phyloP scores from a whole-genome alignment of 257 asterid genomes.

The Solanum pimpinellifolium region DNA sequence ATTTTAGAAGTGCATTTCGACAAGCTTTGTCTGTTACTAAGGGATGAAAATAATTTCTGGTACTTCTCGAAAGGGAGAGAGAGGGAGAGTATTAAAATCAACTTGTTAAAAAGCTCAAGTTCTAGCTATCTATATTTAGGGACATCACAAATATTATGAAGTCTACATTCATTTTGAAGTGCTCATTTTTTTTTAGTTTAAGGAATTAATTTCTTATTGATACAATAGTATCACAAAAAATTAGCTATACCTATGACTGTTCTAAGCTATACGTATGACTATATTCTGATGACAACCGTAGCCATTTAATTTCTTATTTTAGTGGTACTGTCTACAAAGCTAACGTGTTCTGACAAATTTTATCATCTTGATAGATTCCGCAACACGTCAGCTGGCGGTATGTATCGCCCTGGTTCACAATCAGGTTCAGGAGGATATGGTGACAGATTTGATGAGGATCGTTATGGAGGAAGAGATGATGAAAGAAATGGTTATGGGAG shows the following conservation, averaged over 20 bases:
- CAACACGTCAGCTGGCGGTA: constrained; percentile 48
- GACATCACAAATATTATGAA: neutral
- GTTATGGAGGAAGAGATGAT: constrained; percentile 71
- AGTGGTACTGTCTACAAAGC: neutral
- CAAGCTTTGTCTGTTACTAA: neutral
- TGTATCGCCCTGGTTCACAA: constrained; percentile 69
- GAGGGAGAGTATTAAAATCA: neutral
- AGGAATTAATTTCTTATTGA: neutral
- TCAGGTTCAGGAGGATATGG: constrained; percentile 55
- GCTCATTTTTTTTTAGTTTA: neutral
- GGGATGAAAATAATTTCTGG: neutral
- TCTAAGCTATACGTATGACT: neutral
- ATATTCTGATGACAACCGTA: neutral
- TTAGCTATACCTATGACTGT: neutral
- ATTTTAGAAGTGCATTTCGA: neutral
- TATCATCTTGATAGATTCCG: constrained; percentile 46
- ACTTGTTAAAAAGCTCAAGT: neutral
- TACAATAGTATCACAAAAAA: neutral
- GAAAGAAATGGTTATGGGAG: constrained; percentile 16
- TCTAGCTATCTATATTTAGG: neutral
- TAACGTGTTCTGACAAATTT: neutral
- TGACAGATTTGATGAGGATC: constrained; percentile 75
- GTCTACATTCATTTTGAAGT: neutral
- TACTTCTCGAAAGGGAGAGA: neutral
- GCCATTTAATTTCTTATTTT: neutral